phyloP scores from a whole-genome alignment of 345 rosid species.

The Gossypium herbaceum region DNA sequence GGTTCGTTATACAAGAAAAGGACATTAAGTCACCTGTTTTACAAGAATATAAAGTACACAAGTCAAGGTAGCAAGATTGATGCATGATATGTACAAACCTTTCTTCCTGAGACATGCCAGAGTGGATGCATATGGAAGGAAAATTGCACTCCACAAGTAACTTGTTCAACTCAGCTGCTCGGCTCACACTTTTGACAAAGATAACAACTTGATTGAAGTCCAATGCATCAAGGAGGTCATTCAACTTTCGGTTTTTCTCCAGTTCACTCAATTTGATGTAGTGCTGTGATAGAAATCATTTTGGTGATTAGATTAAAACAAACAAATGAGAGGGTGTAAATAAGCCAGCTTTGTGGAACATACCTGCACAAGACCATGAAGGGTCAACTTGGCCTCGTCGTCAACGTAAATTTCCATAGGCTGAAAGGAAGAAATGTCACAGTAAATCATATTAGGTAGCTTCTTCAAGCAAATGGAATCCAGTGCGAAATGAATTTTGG shows the following conservation, averaged over 20 bases:
- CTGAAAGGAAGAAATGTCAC: conserved; percentile 83
- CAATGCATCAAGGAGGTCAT: conserved; percentile 94
- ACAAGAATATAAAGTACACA: not conserved
- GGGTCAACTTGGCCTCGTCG: conserved; percentile 96
- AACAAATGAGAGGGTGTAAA: not conserved
- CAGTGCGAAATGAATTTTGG: conserved; percentile 58
- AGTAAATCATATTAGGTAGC: conserved; percentile 67
- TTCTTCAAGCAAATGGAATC: conserved; percentile 60
- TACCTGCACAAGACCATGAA: conserved; percentile 99
- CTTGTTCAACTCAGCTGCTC: conserved; percentile 94
- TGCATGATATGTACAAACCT: conserved; percentile 40
- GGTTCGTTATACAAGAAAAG: not conserved
- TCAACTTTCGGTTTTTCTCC: conserved; percentile 96
- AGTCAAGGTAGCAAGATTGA: not conserved
- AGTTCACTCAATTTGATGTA: conserved; percentile 89
- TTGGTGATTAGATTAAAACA: not conserved
- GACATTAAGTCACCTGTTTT: not conserved
- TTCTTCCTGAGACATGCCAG: conserved; percentile 99
- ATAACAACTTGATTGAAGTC: conserved; percentile 98
- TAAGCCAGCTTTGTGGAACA: not conserved
- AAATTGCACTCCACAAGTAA: conserved; percentile 90
- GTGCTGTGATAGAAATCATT: conserved; percentile 48
- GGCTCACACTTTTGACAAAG: conserved; percentile 90
- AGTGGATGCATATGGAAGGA: conserved; percentile 96
- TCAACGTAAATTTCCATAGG: conserved; percentile 99